Percentiles rank a stretch among this genome's conserved stretches.
These are phyloP conservation scores for Ceratocystiopsis brevicomis DNA, from an alignment of 2,329 filamentous ascomycete species.

Conservation along the genomic window DNA sequence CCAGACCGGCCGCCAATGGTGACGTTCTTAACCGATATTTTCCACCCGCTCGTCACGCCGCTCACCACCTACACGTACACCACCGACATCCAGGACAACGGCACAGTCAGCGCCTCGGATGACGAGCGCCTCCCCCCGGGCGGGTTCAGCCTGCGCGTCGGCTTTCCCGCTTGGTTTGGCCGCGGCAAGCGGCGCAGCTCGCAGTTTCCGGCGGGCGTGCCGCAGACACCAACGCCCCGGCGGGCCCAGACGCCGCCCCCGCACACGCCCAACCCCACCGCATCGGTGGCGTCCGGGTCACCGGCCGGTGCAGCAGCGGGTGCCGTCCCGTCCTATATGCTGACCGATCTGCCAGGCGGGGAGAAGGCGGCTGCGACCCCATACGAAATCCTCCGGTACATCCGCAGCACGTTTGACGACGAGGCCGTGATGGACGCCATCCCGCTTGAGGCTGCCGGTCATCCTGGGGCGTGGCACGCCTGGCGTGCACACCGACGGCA, in stretches of 20 bases:
- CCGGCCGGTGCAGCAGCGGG: conserved; percentile 11
- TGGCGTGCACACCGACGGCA: conserved; percentile 56
- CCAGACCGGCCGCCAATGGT: conserved; percentile 65
- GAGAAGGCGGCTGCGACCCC: conserved; percentile 23
- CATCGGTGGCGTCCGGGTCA: neutral
- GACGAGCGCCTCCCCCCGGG: conserved; percentile 71
- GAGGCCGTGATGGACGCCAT: conserved; percentile 59
- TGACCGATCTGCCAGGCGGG: conserved; percentile 15
- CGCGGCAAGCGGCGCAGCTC: conserved; percentile 28
- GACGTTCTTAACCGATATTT: conserved; percentile 81
- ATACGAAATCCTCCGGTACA: conserved; percentile 58
- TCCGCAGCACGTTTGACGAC: conserved; percentile 65
- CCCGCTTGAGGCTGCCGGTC: conserved; percentile 65
- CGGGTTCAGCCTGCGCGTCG: conserved; percentile 76
- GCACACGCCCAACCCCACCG: neutral
- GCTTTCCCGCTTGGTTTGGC: conserved; percentile 82
- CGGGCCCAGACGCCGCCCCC: neutral
- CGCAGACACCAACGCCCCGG: conserved; percentile 3
- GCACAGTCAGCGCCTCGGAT: conserved; percentile 67
- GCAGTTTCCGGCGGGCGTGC: conserved; percentile 10
- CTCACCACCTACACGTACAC: conserved; percentile 90
- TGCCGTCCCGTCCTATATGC: conserved; percentile 19
- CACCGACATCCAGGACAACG: conserved; percentile 53
- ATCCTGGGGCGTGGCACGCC: conserved; percentile 83
- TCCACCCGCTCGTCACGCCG: conserved; percentile 82